Evolutionary conservation across 768 basidiomycete species (phyloP).

Genomic region (Boletus rubroflammeus): DNA sequence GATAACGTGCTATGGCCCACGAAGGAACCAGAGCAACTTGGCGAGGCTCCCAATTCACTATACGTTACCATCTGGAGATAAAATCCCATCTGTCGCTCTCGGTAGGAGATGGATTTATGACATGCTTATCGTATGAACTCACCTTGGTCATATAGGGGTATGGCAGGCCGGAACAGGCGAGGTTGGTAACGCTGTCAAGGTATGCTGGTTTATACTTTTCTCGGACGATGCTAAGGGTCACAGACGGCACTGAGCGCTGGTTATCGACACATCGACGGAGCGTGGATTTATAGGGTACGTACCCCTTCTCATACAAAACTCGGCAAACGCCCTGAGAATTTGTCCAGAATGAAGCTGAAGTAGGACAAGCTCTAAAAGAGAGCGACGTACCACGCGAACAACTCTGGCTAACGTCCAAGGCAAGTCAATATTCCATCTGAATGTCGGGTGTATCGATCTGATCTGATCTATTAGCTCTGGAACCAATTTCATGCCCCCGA

Average conservation of each 20-base stretch:
- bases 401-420: constrained; percentile 66
- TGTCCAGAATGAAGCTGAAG: constrained; percentile 64
- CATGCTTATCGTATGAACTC: background rate
- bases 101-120: constrained; percentile 35
- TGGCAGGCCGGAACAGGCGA: constrained; percentile 57
- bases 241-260: constrained; percentile 58
- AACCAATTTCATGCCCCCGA: constrained; percentile 73
- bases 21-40: constrained; percentile 22
- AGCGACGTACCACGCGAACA: constrained; percentile 60
- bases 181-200: constrained; percentile 68
- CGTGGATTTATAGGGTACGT: constrained; percentile 63
- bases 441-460: background rate
- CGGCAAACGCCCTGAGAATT: constrained; percentile 2
- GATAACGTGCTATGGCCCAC: constrained; percentile 16
- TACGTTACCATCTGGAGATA: constrained; percentile 61
- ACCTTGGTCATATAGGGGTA: constrained; percentile 41
- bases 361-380: constrained; percentile 57
- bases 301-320: background rate
- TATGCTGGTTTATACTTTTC: constrained; percentile 9
- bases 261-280: constrained; percentile 71
- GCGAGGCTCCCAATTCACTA: constrained; percentile 43
- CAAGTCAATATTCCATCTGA: background rate
- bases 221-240: background rate
- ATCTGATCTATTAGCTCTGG: constrained; percentile 49
- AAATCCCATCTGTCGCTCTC: constrained; percentile 64